Base-by-base conservation (phyloP, 2,329 filamentous ascomycete species). In the Cadophora sp. region DNA sequence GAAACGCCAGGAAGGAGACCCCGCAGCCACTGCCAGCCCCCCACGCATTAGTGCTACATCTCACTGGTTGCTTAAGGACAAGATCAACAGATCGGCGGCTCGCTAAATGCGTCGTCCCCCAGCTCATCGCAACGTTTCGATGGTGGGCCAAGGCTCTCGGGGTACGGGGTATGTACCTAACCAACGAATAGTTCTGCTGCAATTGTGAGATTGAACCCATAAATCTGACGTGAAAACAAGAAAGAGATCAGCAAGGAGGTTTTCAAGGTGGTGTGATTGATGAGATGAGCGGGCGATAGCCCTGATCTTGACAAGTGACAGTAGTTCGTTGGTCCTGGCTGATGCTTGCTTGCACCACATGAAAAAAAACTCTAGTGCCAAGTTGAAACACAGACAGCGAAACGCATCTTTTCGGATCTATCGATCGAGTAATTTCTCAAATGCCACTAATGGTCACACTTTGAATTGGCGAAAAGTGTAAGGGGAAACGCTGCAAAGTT, bases 31-130 rank as follows among this genome's bases (percentile, higher is more conserved):
- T 22, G 43, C 43, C 43, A 48, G 40, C 2, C 43, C 56, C 56
- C 56, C 34, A 40, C 22, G 34, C n/a, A 40, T 26, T 9, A 37
- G 56, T 43, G n/a, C 31, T 26, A n/a, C 56, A 9, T 40, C 1
- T 34, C 14, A 40, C n/a, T 59, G 34, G 56, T 27, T 34, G 43
- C 43, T 59, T 37, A 22, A 22, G 37, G 56, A 40, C 37, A 40
- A 37, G 56, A 59, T 59, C 56, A 59, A 59, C 56, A 59, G 56
- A 59, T 59, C 56, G 56, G 56, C 56, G 14, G 11, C n/a, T 59
- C 56, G 56, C 56, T 59, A 59, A 59, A 24, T 6, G 31, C 31
- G 31, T 34, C 56, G 19, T 43, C 34, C 31, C 31, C 34, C 56
- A 59, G 56, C 34, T 12, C 31, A 40, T 37, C 56, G 55, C 34